Evolutionary conservation across 306 rosid species (phyloP), one percentile per base, ranked within the genome.

Genomic region (Citrullus colocynthis): DNA sequence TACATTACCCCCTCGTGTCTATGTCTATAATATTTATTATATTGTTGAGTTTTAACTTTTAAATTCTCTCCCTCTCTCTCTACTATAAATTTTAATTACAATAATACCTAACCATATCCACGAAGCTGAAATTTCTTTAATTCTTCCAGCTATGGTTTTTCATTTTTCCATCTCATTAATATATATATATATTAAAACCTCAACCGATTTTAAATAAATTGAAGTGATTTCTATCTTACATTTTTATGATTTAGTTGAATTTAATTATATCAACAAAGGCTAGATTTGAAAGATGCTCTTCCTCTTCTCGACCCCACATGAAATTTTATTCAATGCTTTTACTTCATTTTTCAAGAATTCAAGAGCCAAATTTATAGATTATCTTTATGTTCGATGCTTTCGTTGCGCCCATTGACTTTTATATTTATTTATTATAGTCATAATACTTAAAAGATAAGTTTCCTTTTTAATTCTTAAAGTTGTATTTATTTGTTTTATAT

Each of bases 1-100:
- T 66, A 37, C 73, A 66, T 66, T 66, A 39, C 73, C 51, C 63
- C 63, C 73, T 66, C 73, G 12, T 66, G 73, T 39, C 52, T 39
- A 0, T 37, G 32, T 41, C 74, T 39, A 4, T 9, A 66, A 39
- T 66, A 66, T 66, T 66, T 66, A 69, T 69, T 52, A 44, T 42
- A 42, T 69, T 69, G 20, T 41, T 44, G 5, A n/a, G 20, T 41
- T 69, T 69, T 66, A n/a, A 12, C n/a, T 8, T 69, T 69, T 69
- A 69, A 41, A 67, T 41, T 67, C 16, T 36, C 24, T 36, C 20
- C 1, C 21, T 54, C 24, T 18, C 24, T 65, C 13, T 39, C 13
- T 41, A 24, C 7, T 20, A 72, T 20, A 34, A 28, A 55, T 74
- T 18, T 32, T 74, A 30, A 52, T 49, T 52, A 32, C 15, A 62